phyloP scores from a whole-genome alignment of 2,329 filamentous ascomycete genomes.

The Metarhizium brunneum region DNA sequence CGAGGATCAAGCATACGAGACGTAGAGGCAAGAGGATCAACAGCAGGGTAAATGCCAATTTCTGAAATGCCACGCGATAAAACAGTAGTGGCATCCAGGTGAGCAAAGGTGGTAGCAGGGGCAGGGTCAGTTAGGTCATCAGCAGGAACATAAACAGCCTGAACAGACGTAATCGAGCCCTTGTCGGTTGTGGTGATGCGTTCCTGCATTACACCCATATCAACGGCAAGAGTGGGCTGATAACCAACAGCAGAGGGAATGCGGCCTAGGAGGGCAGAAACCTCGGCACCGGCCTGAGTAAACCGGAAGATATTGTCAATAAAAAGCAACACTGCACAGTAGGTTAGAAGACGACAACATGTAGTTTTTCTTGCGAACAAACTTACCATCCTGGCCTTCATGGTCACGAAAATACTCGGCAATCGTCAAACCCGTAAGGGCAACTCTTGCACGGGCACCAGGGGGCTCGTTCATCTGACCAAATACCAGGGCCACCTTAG shows the following conservation, averaged over 20 bases:
- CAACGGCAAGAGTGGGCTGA: slow-evolving; percentile 95
- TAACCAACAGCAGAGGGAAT: slow-evolving; percentile 99
- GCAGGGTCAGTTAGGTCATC: slow-evolving; percentile 99
- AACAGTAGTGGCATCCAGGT: slow-evolving; percentile 99
- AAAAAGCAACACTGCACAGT: slow-evolving; percentile 67
- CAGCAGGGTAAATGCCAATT: slow-evolving; percentile 99
- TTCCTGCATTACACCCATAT: slow-evolving; percentile 99
- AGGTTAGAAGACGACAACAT: no score
- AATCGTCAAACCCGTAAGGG: slow-evolving; percentile 77
- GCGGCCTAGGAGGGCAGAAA: slow-evolving; percentile 98
- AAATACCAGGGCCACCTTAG: slow-evolving; percentile 98
- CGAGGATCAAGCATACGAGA: slow-evolving; percentile 99
- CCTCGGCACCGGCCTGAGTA: slow-evolving; percentile 99
- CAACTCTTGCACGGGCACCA: slow-evolving; percentile 98
- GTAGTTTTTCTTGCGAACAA: no score
- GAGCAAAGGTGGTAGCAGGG: slow-evolving; percentile 97
- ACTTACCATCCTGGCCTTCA: slow-evolving; percentile 67
- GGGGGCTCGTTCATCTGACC: slow-evolving; percentile 99
- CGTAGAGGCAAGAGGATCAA: slow-evolving; percentile 99
- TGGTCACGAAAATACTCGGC: slow-evolving; percentile 74
- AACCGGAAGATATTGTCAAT: slow-evolving; percentile 99
- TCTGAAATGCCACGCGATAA: slow-evolving; percentile 99
- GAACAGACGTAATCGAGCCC: slow-evolving; percentile 99
- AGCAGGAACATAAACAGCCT: slow-evolving; percentile 99
- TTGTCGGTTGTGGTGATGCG: slow-evolving; percentile 99